A percentile compares a stretch with the other conserved stretches of the same genome.
Evolutionary conservation across 2,329 filamentous ascomycete species (phyloP).

Genomic region (Diaporthe aspalathi): DNA sequence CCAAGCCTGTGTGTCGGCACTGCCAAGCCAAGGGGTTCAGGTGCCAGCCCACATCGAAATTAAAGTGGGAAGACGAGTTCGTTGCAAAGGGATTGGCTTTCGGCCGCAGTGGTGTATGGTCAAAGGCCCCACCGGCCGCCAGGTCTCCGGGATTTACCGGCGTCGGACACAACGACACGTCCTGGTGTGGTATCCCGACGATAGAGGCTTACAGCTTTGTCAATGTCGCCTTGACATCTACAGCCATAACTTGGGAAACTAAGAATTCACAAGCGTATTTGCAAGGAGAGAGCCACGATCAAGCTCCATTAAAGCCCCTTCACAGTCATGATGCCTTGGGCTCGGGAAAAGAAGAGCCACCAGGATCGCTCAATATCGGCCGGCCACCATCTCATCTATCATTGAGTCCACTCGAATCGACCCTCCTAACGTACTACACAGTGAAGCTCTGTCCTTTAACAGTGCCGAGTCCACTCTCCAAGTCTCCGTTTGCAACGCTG

Average conservation of each 20-base stretch:
- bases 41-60: conserved; percentile 33
- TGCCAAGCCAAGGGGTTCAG: conserved; percentile 23
- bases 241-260: background rate
- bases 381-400: background rate
- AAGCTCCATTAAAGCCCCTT: too few relatives aligned
- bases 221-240: background rate
- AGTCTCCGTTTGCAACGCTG: conserved; percentile 39
- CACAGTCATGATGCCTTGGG: background rate
- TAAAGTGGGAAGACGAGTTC: conserved; percentile 51
- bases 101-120: conserved; percentile 56
- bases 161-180: background rate
- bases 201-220: conserved; percentile 39
- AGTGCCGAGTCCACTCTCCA: conserved; percentile 32
- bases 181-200: conserved; percentile 36
- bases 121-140: conserved; percentile 41
- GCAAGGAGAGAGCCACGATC: background rate
- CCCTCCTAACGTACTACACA: conserved; percentile 38
- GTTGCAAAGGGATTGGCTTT: conserved; percentile 54
- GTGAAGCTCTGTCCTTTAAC: conserved; percentile 38
- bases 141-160: conserved; percentile 34
- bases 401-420: conserved; percentile 2
- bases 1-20: conserved; percentile 34
- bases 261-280: background rate
- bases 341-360: background rate
- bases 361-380: background rate